These are phyloP conservation scores for Jimgerdemannia flammicorona DNA, from an alignment of 192 early-diverging fungal species.

Conservation along the genomic window DNA sequence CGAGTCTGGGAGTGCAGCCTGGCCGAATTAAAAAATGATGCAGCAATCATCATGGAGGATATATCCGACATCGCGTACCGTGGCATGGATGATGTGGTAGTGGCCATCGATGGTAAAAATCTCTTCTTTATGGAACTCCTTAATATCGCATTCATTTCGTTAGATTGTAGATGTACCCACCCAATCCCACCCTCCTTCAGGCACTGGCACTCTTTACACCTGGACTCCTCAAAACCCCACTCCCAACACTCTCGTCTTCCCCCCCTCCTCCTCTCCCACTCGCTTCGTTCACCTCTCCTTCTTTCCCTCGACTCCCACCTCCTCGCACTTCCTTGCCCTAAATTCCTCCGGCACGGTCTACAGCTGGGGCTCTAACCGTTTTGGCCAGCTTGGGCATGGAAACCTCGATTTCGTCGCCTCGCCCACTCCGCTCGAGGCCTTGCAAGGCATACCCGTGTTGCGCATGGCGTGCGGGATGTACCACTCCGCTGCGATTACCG, in stretches of 20 bases:
- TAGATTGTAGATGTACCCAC: too few relatives aligned
- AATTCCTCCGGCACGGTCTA: not conserved
- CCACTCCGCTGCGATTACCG: not conserved
- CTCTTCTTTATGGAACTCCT: too few relatives aligned
- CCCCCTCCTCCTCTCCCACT: too few relatives aligned
- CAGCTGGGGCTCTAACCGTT: not conserved
- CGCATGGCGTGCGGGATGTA: not conserved
- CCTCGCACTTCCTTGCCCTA: not conserved
- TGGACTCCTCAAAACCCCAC: not conserved
- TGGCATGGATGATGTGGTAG: not conserved
- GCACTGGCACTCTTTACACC: not conserved
- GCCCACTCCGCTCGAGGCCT: not conserved
- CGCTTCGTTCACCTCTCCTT: not conserved
- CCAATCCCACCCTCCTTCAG: not conserved
- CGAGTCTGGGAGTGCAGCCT: not conserved
- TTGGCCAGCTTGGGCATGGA: not conserved
- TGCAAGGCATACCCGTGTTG: not conserved
- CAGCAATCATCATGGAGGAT: not conserved
- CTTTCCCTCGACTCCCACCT: not conserved
- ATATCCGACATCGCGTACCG: not conserved
- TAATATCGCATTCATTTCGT: too few relatives aligned
- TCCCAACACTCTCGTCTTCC: not conserved
- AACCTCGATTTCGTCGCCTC: not conserved
- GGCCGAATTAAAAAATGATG: not conserved
- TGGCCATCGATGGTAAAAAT: not conserved